A percentile compares a stretch with the other conserved stretches of the same genome.
These are phyloP conservation scores for Sphaerulina vaccinii DNA, from an alignment of 2,329 filamentous ascomycete species.

Conservation along the genomic window DNA sequence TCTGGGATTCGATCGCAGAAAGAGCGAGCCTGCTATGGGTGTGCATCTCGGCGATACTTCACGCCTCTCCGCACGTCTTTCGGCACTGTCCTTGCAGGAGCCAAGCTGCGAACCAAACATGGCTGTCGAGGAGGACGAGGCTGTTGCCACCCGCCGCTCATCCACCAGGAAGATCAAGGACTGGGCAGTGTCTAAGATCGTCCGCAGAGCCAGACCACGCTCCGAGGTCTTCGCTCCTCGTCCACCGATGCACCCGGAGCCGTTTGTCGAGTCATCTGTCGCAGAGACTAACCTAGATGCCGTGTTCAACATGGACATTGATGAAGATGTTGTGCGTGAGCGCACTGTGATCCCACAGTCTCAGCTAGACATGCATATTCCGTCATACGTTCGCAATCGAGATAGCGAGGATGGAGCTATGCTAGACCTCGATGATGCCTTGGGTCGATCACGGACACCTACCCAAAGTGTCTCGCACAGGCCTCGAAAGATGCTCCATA, in stretches of 20 bases:
- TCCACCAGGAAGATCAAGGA: constrained; percentile 67
- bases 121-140: constrained; percentile 10
- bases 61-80: constrained; percentile 34
- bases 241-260: constrained; percentile 2
- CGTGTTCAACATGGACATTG: constrained; percentile 30
- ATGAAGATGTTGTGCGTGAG: constrained; percentile 13
- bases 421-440: constrained; percentile 90
- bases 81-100: constrained; percentile 36
- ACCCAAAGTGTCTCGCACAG: constrained; percentile 63
- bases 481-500: constrained; percentile 69
- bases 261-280: constrained; percentile 15
- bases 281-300: constrained; percentile 37
- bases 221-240: constrained; percentile 13
- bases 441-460: constrained; percentile 88
- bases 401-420: constrained; percentile 66
- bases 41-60: constrained; percentile 27
- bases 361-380: constrained; percentile 12
- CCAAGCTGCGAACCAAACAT: constrained; percentile 11
- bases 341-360: constrained; percentile 1
- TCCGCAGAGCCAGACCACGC: constrained; percentile 38
- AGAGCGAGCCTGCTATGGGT: constrained; percentile 40
- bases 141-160: constrained; percentile 22
- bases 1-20: constrained; percentile 58
- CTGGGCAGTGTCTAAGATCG: constrained; percentile 60
- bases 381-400: constrained; percentile 10